Evolutionary conservation across 768 basidiomycete genomes (phyloP), one percentile per base, ranked within the genome.

Genomic region (Butyriboletus loyo): DNA sequence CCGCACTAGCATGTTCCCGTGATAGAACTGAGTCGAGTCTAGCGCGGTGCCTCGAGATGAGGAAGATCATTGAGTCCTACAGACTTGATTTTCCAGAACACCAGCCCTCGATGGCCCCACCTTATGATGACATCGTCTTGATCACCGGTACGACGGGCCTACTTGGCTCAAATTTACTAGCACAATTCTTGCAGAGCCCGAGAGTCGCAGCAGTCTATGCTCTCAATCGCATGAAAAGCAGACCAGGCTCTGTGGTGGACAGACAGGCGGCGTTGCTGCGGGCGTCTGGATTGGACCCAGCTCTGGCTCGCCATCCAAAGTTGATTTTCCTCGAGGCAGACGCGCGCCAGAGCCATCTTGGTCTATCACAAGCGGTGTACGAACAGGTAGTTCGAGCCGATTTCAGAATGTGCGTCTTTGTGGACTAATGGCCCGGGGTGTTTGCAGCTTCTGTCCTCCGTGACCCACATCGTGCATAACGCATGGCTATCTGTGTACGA

Each of bases 381-480:
- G 61, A 67, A 11, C 60, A 70, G 61, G 69, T 70, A 34, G 22
- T 13, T 28, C 1, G 9, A 17, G 14, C 21, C 4, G 11, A n/a
- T 14, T 17, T 30, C 14, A 5, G 11, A 5, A 40, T 41, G 28
- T 10, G 8, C 13, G 17, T 34, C 35, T 49, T 24, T 15, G 2
- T 32, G 9, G 17, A 27, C 58, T 59, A 10, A 58, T 24, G 31
- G 11, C 17, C n/a, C n/a, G n/a, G n/a, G n/a, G 7, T 9, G 24
- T n/a, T 50, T 34, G 6, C 25, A 63, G 59, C 53, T 62, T 37
- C 59, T 49, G 13, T 55, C 44, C n/a, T 64, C 61, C 10, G 59
- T 72, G 6, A 76, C 73, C 13, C 69, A 67, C 30, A 65, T 77
- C 57, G 70, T 75, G 15, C 72, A 75, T 59, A 73, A 73, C 10